Percentiles rank a stretch among this genome's conserved stretches.
These are phyloP conservation scores for Kalmusia sp. DNA, from an alignment of 2,329 filamentous ascomycete species.

Conservation along the genomic window DNA sequence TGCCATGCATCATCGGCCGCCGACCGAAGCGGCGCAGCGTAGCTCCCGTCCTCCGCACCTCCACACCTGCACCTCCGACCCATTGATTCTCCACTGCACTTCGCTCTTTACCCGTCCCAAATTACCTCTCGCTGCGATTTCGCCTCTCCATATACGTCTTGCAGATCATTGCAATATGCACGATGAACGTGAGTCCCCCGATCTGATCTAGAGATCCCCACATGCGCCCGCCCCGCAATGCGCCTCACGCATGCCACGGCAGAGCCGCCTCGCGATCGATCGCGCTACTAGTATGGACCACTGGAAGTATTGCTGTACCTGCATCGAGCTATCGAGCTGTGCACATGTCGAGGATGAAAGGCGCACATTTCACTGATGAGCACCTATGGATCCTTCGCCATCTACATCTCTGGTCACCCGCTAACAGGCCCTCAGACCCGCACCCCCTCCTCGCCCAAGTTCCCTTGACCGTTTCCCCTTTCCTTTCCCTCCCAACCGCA, in stretches of 20 bases:
- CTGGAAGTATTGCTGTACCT: background rate
- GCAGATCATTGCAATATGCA: slow-evolving; percentile 32
- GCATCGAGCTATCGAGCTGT: too few species aligned
- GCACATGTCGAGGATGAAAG: background rate
- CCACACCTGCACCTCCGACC: slow-evolving; percentile 11
- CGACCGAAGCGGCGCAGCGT: background rate
- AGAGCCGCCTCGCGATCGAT: background rate
- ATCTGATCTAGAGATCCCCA: slow-evolving; percentile 6
- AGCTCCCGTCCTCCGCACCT: slow-evolving; percentile 9
- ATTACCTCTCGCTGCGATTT: slow-evolving; percentile 13
- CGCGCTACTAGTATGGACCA: background rate
- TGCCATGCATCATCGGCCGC: background rate
- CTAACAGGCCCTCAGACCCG: slow-evolving; percentile 54
- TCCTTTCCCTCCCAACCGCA: slow-evolving; percentile 86
- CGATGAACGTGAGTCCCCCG: slow-evolving; percentile 44
- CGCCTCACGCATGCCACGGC: background rate
- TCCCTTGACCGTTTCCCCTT: slow-evolving; percentile 91
- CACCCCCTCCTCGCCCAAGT: slow-evolving; percentile 92
- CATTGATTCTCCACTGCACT: slow-evolving; percentile 4
- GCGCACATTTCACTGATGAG: background rate
- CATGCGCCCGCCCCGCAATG: background rate
- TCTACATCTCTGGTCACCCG: background rate
- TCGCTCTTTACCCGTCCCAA: slow-evolving; percentile 4
- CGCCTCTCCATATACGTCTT: background rate
- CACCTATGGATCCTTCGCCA: too few species aligned